Percentiles rank a stretch among this genome's conserved stretches.
Evolutionary conservation across 495 filamentous ascomycete species (phyloP).

Genomic region (Sabuloglossum arenarium): DNA sequence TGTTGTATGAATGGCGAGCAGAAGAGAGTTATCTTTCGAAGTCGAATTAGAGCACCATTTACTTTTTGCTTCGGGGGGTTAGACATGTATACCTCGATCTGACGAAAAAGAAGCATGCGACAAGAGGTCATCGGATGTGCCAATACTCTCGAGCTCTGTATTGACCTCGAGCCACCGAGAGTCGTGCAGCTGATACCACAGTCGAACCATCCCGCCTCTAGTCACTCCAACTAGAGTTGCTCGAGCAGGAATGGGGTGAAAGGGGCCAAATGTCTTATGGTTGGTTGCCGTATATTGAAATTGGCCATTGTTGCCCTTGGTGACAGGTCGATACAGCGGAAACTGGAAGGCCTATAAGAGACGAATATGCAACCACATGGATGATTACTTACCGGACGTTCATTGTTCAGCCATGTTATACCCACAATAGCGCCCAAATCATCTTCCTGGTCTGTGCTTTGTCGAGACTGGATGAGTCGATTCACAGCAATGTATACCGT

Average conservation of each 20-base stretch:
- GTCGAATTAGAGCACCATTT: neutral
- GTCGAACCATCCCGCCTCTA: constrained; percentile 40
- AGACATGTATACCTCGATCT: constrained; percentile 33
- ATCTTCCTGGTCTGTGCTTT: constrained; percentile 39
- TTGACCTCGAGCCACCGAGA: constrained; percentile 43
- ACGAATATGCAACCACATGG: neutral
- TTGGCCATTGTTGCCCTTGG: constrained; percentile 23
- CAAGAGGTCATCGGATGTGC: constrained; percentile 44
- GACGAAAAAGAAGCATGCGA: constrained; percentile 65
- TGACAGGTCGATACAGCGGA: constrained; percentile 21
- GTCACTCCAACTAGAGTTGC: constrained; percentile 52
- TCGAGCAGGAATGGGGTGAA: constrained; percentile 38
- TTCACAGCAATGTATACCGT: constrained; percentile 42
- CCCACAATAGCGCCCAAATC: constrained; percentile 62
- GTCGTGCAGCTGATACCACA: constrained; percentile 51
- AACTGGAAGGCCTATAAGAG: constrained; percentile 4
- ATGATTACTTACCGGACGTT: constrained; percentile 24
- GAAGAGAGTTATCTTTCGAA: constrained; percentile 13
- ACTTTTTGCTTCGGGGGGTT: neutral
- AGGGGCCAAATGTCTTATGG: constrained; percentile 35
- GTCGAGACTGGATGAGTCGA: constrained; percentile 32
- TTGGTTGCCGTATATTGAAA: constrained; percentile 30
- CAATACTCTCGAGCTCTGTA: constrained; percentile 46
- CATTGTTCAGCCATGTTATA: constrained; percentile 58
- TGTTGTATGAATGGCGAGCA: constrained; percentile 15